Conservation (phyloP, 163 green algal species). For the Volvox carteri region DNA sequence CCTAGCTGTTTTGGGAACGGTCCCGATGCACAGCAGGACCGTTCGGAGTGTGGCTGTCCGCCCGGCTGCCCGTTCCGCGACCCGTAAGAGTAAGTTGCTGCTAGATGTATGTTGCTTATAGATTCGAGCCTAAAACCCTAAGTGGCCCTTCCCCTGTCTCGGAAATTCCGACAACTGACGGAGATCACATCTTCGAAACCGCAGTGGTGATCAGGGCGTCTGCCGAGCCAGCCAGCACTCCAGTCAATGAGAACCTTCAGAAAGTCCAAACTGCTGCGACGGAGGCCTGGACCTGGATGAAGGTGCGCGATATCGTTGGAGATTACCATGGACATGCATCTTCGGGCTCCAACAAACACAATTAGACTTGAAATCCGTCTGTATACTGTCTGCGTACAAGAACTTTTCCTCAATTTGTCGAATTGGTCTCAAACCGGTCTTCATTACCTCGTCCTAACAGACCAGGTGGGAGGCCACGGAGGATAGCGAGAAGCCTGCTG, state of each 20-base stretch:
- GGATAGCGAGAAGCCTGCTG: slow-evolving; percentile 50
- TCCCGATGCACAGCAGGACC: background rate
- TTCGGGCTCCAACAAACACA: too few species aligned
- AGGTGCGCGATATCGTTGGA: background rate
- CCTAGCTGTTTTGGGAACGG: background rate
- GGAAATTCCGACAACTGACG: background rate
- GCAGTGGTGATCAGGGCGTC: slow-evolving; percentile 18
- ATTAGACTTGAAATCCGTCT: too few species aligned
- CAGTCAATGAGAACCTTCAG: background rate
- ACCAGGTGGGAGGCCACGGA: slow-evolving; percentile 39
- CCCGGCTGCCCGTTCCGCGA: background rate
- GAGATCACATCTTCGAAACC: background rate
- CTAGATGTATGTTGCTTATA: too few species aligned
- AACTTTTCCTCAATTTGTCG: too few species aligned
- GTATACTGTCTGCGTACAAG: too few species aligned
- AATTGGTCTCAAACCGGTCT: background rate
- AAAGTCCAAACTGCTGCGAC: background rate
- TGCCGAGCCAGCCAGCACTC: slow-evolving; percentile 1
- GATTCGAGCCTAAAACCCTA: background rate
- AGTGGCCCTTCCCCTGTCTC: background rate
- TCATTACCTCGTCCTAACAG: background rate
- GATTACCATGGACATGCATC: background rate
- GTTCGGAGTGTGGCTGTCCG: background rate
- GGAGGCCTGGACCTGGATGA: slow-evolving; percentile 32
- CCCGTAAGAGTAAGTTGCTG: slow-evolving; percentile 18